Conservation (phyloP, 164 flowering plant genomes). For the Vitis rotundifolia region DNA sequence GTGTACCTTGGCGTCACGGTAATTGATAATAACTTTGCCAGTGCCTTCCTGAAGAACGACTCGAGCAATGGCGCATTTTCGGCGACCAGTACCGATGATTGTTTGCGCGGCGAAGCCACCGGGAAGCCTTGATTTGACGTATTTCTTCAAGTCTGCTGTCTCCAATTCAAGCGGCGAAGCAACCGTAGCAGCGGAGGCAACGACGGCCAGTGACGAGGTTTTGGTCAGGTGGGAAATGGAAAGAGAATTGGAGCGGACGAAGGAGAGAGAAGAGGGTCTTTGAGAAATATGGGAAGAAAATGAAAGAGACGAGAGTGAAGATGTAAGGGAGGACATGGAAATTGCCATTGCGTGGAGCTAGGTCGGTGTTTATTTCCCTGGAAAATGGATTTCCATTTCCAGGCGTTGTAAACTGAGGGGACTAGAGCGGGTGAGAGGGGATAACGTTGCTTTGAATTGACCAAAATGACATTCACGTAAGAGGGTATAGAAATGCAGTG, state of each 20-base stretch:
- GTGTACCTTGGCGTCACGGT: slow-evolving; percentile 81
- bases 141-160: slow-evolving; percentile 46
- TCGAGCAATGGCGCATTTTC: slow-evolving; percentile 89
- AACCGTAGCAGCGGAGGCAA: slow-evolving; percentile 31
- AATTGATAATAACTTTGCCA: slow-evolving; percentile 80
- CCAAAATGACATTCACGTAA: slow-evolving; percentile 6
- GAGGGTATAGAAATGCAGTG: neutral
- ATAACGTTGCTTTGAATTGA: slow-evolving; percentile 16
- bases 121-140: slow-evolving; percentile 82
- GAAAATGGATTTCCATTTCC: slow-evolving; percentile 2
- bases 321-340: slow-evolving; percentile 59
- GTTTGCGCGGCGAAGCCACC: slow-evolving; percentile 95
- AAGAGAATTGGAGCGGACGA: slow-evolving; percentile 17
- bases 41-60: slow-evolving; percentile 93
- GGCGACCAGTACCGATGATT: slow-evolving; percentile 75
- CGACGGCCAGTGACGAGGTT: slow-evolving; percentile 19
- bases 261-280: slow-evolving; percentile 22
- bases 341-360: slow-evolving; percentile 39
- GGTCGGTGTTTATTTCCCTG: neutral
- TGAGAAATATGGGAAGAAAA: slow-evolving; percentile 51
- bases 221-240: slow-evolving; percentile 16
- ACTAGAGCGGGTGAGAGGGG: slow-evolving; percentile 7
- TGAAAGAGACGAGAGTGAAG: slow-evolving; percentile 65
- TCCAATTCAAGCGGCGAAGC: slow-evolving; percentile 38
- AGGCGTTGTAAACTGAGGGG: neutral